These are phyloP conservation scores for Nowakowskiella sp. DNA, from an alignment of 192 early-diverging fungal genomes.

Conservation along the genomic window DNA sequence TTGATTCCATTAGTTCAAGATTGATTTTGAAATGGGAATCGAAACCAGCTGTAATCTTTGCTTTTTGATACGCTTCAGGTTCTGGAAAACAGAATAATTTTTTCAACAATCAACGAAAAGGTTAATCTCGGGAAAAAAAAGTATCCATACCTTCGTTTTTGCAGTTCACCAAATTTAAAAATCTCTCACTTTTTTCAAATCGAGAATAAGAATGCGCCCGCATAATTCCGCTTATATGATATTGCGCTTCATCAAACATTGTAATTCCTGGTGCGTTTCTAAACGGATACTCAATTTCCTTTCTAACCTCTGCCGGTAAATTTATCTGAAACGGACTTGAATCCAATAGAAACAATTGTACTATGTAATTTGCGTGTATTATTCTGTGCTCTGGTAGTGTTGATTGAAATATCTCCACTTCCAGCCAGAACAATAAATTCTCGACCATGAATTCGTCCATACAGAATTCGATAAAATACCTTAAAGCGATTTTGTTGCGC, in stretches of 20 bases:
- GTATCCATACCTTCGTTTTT: slow-evolving; percentile 35
- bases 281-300: slow-evolving; percentile 66
- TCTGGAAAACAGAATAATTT: not conserved
- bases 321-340: slow-evolving; percentile 65
- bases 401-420: slow-evolving; percentile 68
- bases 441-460: slow-evolving; percentile 71
- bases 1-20: not conserved
- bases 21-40: not conserved
- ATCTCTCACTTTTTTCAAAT: slow-evolving; percentile 55
- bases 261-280: slow-evolving; percentile 45
- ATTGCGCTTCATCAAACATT: slow-evolving; percentile 76
- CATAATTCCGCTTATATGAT: slow-evolving; percentile 64
- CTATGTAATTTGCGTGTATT: slow-evolving; percentile 52
- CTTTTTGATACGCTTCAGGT: slow-evolving; percentile 6
- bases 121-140: slow-evolving; percentile 6
- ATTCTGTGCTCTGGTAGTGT: not conserved
- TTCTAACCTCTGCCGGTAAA: slow-evolving; percentile 57
- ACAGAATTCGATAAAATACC: slow-evolving; percentile 47
- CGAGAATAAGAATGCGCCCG: slow-evolving; percentile 66
- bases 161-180: slow-evolving; percentile 31
- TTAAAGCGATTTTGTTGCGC: slow-evolving; percentile 28
- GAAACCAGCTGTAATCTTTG: not conserved
- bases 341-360: slow-evolving; percentile 63
- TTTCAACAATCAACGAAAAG: slow-evolving; percentile 1
- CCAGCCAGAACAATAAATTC: slow-evolving; percentile 73